Evolutionary conservation across 164 flowering plant species (phyloP).

Genomic region (Nymphaea colorata): DNA sequence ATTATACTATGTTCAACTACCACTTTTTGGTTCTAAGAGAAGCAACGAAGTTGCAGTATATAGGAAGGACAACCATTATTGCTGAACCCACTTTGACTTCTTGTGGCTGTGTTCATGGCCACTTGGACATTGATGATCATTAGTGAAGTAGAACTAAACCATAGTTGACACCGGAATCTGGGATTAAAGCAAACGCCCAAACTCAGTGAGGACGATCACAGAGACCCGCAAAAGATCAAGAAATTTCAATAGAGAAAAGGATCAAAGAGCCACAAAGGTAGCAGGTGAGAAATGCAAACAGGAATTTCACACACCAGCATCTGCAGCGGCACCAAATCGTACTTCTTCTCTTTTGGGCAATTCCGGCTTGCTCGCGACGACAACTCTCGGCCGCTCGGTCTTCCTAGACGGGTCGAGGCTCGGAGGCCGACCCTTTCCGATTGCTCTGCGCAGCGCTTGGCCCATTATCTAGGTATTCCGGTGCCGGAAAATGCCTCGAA

Average conservation of each 20-base stretch:
- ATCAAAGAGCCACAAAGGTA: not conserved
- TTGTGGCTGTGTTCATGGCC: too few species aligned
- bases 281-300: not conserved
- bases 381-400: not conserved
- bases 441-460: conserved; percentile 2
- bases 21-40: too few species aligned
- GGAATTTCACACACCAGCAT: not conserved
- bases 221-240: not conserved
- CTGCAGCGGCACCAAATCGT: not conserved
- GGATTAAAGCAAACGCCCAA: not conserved
- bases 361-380: not conserved
- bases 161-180: not conserved
- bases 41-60: too few species aligned
- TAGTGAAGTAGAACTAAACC: not conserved
- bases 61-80: too few species aligned
- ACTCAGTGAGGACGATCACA: not conserved
- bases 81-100: too few species aligned
- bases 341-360: not conserved
- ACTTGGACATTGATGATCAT: not conserved
- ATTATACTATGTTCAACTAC: too few species aligned
- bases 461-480: not conserved
- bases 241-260: not conserved
- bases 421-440: not conserved
- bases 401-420: not conserved
- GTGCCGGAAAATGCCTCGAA: not conserved